Percentiles rank a stretch among this genome's conserved stretches.
Conservation (phyloP, 164 flowering plant species). For the Dillenia turbinata region DNA sequence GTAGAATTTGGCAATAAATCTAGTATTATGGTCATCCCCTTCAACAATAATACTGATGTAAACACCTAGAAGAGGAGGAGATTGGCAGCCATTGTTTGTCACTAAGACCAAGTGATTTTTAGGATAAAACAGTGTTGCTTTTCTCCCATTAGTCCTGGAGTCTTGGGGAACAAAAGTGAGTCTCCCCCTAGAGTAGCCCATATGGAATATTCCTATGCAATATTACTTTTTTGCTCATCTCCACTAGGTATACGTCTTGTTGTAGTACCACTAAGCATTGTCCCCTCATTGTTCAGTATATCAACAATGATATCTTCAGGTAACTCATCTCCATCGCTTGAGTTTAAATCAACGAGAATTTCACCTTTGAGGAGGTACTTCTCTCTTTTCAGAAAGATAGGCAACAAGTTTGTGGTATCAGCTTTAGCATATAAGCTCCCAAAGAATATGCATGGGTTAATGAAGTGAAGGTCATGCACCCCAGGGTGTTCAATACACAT, state of each 20-base stretch:
- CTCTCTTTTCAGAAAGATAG: conserved; percentile 72
- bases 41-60: conserved; percentile 55
- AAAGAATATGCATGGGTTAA: conserved; percentile 82
- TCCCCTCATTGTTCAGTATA: conserved; percentile 37
- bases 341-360: conserved; percentile 44
- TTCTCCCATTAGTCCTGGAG: conserved; percentile 46
- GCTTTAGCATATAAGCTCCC: conserved; percentile 67
- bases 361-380: conserved; percentile 83
- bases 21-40: conserved; percentile 52
- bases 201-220: conserved; percentile 63
- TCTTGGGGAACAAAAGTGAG: conserved; percentile 73
- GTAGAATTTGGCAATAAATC: too few species aligned
- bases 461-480: conserved; percentile 77
- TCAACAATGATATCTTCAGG: conserved; percentile 56
- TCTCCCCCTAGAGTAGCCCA: conserved; percentile 75
- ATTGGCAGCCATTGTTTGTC: conserved; percentile 78
- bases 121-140: conserved; percentile 81
- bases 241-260: conserved; percentile 39
- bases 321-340: conserved; percentile 28
- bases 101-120: conserved; percentile 53
- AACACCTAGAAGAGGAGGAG: conserved; percentile 71
- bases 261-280: conserved; percentile 28
- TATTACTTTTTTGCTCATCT: conserved; percentile 28
- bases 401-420: conserved; percentile 58
- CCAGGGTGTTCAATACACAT: conserved; percentile 81